These are phyloP conservation scores for Pleurotus salmoneostramineus DNA, from an alignment of 768 basidiomycete genomes.

Conservation along the genomic window DNA sequence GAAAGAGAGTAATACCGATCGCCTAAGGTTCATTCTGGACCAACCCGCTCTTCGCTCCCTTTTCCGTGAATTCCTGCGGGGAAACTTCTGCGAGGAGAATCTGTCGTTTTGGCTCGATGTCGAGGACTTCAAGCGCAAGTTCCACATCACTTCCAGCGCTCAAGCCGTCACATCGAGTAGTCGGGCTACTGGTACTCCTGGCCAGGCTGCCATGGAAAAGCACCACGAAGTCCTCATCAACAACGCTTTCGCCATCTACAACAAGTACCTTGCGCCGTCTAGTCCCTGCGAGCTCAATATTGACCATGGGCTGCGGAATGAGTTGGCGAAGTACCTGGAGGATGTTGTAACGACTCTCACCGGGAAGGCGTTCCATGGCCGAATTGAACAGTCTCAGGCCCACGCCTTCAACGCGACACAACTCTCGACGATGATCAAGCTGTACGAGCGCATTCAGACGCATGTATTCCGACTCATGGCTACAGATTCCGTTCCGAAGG, in stretches of 20 bases:
- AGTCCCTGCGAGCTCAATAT: slow-evolving; percentile 97
- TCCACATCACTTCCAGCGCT: slow-evolving; percentile 92
- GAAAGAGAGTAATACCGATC: slow-evolving; percentile 91
- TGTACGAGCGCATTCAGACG: slow-evolving; percentile 95
- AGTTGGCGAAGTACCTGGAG: slow-evolving; percentile 89
- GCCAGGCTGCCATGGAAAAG: slow-evolving; percentile 90
- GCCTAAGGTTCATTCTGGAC: slow-evolving; percentile 87
- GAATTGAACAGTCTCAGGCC: slow-evolving; percentile 78
- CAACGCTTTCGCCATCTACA: slow-evolving; percentile 91
- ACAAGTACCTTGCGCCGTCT: slow-evolving; percentile 93
- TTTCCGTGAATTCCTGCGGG: slow-evolving; percentile 91
- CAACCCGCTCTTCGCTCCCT: slow-evolving; percentile 84
- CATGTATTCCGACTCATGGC: slow-evolving; percentile 98
- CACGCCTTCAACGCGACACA: slow-evolving; percentile 91
- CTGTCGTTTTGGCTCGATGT: slow-evolving; percentile 97
- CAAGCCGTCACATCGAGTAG: slow-evolving; percentile 48
- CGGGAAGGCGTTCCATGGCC: slow-evolving; percentile 75
- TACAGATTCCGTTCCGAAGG: slow-evolving; percentile 98
- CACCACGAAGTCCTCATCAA: slow-evolving; percentile 95
- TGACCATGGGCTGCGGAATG: slow-evolving; percentile 93
- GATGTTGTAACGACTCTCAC: slow-evolving; percentile 79
- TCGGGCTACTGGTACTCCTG: slow-evolving; percentile 52
- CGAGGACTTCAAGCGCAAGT: slow-evolving; percentile 94
- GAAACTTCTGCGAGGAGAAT: slow-evolving; percentile 98
- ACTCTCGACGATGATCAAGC: slow-evolving; percentile 84